Percentiles rank a stretch among this genome's conserved stretches.
Conservation (phyloP, 176 grass and related monocot genomes). For the Oryza glumipatula region DNA sequence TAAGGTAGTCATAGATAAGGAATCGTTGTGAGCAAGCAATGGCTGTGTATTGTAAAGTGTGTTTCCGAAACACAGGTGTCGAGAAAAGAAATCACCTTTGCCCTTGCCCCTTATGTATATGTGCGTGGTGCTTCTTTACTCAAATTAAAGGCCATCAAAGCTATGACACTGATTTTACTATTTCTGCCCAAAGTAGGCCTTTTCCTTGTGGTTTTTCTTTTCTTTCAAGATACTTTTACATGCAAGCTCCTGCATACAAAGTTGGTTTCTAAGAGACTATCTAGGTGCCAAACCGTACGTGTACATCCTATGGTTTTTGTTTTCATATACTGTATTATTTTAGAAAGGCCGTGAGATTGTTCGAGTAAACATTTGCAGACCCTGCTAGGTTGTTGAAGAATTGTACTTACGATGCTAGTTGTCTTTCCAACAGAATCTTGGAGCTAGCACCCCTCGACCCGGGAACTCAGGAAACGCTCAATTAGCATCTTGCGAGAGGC, state of each 20-base stretch:
- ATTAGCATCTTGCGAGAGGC: constrained; percentile 62
- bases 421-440: constrained; percentile 65
- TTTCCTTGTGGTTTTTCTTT: constrained; percentile 27
- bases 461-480: constrained; percentile 43
- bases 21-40: constrained; percentile 40
- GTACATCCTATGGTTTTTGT: not conserved
- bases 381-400: not conserved
- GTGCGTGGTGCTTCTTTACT: constrained; percentile 27
- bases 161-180: constrained; percentile 34
- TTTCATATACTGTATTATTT: not conserved
- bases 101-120: constrained; percentile 1
- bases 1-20: constrained; percentile 18
- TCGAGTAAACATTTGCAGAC: not conserved
- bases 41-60: not conserved
- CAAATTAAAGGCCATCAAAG: constrained; percentile 28
- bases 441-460: constrained; percentile 57
- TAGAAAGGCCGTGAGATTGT: not conserved
- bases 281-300: not conserved
- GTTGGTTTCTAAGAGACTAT: not conserved
- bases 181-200: constrained; percentile 29
- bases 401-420: constrained; percentile 9
- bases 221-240: constrained; percentile 24
- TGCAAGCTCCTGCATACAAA: constrained; percentile 13
- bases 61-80: constrained; percentile 32
- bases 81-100: constrained; percentile 32